Evolutionary conservation across 2,329 filamentous ascomycete genomes (phyloP).

Genomic region (Apiospora sp.): DNA sequence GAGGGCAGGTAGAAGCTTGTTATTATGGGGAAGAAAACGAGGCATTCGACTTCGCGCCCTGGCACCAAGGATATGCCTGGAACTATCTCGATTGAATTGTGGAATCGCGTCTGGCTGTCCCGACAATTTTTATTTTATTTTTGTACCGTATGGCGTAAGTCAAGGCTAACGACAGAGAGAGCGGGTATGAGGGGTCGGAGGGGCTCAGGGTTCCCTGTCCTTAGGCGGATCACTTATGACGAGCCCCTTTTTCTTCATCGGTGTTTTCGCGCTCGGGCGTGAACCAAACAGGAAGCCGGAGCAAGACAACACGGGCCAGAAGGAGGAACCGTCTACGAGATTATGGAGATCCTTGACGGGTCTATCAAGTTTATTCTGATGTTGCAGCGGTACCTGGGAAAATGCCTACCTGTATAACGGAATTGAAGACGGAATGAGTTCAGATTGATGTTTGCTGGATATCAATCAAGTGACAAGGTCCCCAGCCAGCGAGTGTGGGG

Average conservation of each 20-base stretch:
- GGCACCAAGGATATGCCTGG: constrained; percentile 9
- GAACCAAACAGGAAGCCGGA: constrained; percentile 12
- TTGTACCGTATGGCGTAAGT: neutral
- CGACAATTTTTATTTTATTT: constrained; percentile 3
- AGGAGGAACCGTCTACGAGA: constrained; percentile 24
- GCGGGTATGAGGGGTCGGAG: constrained; percentile 20
- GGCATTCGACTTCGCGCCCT: neutral
- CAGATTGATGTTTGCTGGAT: neutral
- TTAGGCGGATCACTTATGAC: constrained; percentile 24
- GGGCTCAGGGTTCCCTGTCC: neutral
- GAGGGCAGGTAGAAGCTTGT: constrained; percentile 1
- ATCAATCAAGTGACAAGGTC: neutral
- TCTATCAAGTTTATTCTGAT: neutral
- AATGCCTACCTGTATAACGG: neutral
- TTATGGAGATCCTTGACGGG: constrained; percentile 8
- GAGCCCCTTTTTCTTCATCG: constrained; percentile 13
- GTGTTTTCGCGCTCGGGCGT: constrained; percentile 14
- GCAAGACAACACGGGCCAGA: constrained; percentile 25
- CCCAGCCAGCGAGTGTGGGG: neutral
- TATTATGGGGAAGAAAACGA: constrained; percentile 9
- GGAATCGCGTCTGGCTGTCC: constrained; percentile 1
- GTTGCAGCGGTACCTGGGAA: neutral
- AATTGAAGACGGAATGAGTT: neutral
- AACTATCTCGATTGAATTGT: constrained; percentile 19
- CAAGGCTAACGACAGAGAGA: neutral